Percentiles rank a stretch among this genome's conserved stretches.
Evolutionary conservation across 139 green algal genomes (phyloP).

Genomic region (Closterium sp.): DNA sequence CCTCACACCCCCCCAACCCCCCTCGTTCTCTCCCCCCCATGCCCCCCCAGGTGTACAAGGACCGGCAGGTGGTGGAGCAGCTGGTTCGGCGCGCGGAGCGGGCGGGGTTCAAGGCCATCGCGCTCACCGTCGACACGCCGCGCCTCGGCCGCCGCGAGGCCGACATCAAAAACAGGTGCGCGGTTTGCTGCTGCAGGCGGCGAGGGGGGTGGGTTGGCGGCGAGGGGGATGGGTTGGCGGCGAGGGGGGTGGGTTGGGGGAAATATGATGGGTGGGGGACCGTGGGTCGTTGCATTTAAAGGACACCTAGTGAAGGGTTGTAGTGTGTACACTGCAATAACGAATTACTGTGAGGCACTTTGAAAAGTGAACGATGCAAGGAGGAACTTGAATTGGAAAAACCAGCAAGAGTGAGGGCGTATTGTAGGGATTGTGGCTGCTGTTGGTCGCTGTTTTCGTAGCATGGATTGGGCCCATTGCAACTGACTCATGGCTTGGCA

Average conservation of each 20-base stretch:
- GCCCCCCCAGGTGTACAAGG: conserved; percentile 50
- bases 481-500: neutral
- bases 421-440: neutral
- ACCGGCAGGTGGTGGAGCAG: conserved; percentile 55
- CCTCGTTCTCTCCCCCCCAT: neutral
- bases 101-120: conserved; percentile 55
- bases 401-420: too few species aligned
- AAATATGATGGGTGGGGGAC: too few species aligned
- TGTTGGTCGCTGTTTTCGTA: neutral
- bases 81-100: conserved; percentile 47
- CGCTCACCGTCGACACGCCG: conserved; percentile 55
- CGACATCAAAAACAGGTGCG: conserved; percentile 53
- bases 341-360: too few species aligned
- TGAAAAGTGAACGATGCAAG: too few species aligned
- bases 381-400: too few species aligned
- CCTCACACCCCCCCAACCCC: neutral
- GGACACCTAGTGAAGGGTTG: too few species aligned
- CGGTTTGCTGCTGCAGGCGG: neutral
- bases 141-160: conserved; percentile 46
- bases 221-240: too few species aligned
- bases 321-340: too few species aligned
- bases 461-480: neutral
- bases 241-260: too few species aligned
- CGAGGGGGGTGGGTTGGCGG: too few species aligned
- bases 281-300: too few species aligned